Evolutionary conservation across 352 stramenopile species (phyloP).

Genomic region (Phytophthora sp.): DNA sequence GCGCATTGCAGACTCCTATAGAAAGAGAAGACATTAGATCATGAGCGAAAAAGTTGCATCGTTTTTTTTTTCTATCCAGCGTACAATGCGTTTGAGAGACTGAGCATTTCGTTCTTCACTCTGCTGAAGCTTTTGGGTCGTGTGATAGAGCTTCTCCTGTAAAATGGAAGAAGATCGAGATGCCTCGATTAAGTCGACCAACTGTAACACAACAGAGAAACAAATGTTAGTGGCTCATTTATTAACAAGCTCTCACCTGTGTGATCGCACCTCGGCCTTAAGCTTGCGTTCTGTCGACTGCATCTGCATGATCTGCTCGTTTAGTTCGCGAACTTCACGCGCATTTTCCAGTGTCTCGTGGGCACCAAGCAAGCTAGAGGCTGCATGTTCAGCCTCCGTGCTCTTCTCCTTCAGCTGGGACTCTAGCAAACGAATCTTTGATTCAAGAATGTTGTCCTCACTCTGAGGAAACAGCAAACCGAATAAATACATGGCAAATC

Average conservation of each 20-base stretch:
- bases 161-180: conserved; percentile 65
- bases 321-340: conserved; percentile 55
- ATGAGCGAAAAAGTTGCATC: background rate
- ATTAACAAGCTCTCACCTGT: background rate
- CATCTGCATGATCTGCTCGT: conserved; percentile 65
- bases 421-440: conserved; percentile 71
- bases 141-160: conserved; percentile 68
- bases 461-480: conserved; percentile 45
- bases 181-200: conserved; percentile 72
- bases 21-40: conserved; percentile 8
- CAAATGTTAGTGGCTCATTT: background rate
- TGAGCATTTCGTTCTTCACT: conserved; percentile 60
- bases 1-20: conserved; percentile 47
- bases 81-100: conserved; percentile 57
- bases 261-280: conserved; percentile 65
- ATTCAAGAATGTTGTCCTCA: conserved; percentile 65
- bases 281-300: conserved; percentile 67
- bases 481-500: conserved; percentile 31
- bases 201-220: conserved; percentile 34
- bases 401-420: conserved; percentile 70
- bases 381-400: conserved; percentile 50
- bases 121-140: conserved; percentile 53
- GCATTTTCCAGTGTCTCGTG: conserved; percentile 56
- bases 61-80: conserved; percentile 26
- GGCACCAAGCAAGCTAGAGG: conserved; percentile 52